Base-by-base conservation (phyloP, 2,329 filamentous ascomycete species). In the Mycosphaerella sp. region DNA sequence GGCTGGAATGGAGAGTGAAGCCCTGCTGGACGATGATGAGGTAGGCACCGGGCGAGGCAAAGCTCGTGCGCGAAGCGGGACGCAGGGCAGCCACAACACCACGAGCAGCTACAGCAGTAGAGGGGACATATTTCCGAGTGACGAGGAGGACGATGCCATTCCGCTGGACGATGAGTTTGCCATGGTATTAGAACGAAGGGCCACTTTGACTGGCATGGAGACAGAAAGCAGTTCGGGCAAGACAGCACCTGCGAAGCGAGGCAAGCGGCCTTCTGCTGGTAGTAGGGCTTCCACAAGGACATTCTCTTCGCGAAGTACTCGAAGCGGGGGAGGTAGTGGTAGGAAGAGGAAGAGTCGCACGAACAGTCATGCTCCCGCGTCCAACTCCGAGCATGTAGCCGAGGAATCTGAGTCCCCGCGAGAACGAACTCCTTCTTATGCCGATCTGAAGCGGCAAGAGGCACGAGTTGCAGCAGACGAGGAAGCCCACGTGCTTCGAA, bases 141-240 rank as follows among this genome's bases (percentile, higher is more conserved):
- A 90, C 47, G 89, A 94, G 53, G 63, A 70, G 57, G 90, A 95
- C 67, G 91, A 97, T 69, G 91, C 91, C 0, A 81, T 95, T n/a
- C 87, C 89, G 10, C 72, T 97, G 14, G 88, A 91, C 62, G 91
- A 96, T 65, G 90, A 96, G 64, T 94, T 97, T 61, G 87, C 89
- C 2, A 84, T 95, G 66, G 82, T 84, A 2, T 75, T 96, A 55
- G 84, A 89, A 54, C 80, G 86, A 46, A 81, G 85, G 27, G 58
- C 59, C 2, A 79, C 78, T 73, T 27, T 58, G 16, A 51, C 56
- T 8, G 59, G 57, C n/a, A 73, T 72, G 37, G 73, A 73, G 13
- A 89, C 93, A 50, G 86, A 89, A 62, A 78, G 79, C 41, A 84
- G 84, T 59, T 89, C 85, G 62, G 80, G 78, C 41, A 85, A 79